Conservation (phyloP, 129 eudicot genomes). For the Artemisia tridentata region DNA sequence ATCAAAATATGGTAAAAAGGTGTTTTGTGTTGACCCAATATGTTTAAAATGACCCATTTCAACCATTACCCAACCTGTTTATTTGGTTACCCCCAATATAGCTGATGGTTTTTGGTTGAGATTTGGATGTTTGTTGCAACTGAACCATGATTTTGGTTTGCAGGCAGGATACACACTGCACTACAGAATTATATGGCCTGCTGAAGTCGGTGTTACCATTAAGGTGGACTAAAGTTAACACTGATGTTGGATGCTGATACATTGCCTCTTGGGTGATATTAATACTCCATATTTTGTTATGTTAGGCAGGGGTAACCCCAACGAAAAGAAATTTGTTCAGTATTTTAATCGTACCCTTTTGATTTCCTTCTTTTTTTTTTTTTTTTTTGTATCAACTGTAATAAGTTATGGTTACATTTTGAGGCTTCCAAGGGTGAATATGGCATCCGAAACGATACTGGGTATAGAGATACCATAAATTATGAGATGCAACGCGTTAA, state of each 20-base stretch:
- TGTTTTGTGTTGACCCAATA: too few species aligned
- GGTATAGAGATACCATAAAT: neutral
- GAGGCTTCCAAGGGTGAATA: conserved; percentile 2
- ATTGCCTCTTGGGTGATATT: neutral
- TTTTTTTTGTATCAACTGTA: conserved; percentile 9
- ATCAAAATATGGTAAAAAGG: too few species aligned
- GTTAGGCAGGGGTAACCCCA: conserved; percentile 7
- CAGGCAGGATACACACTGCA: conserved; percentile 76
- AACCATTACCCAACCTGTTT: too few species aligned
- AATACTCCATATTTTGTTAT: conserved; percentile 4
- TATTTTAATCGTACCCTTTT: neutral
- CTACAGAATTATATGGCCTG: conserved; percentile 74
- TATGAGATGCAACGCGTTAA: neutral
- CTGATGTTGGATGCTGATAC: conserved; percentile 1
- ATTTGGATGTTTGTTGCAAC: neutral
- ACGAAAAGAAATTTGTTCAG: neutral
- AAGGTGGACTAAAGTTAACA: conserved; percentile 39
- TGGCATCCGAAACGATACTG: neutral
- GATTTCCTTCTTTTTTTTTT: conserved; percentile 16
- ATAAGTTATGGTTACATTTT: conserved; percentile 13
- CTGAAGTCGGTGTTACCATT: conserved; percentile 84
- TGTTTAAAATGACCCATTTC: too few species aligned
- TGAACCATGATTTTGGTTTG: neutral
- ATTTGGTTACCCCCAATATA: too few species aligned
- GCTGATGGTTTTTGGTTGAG: neutral